Conservation (phyloP, 805 yeast genomes). For the Yarrowia osloensis region DNA sequence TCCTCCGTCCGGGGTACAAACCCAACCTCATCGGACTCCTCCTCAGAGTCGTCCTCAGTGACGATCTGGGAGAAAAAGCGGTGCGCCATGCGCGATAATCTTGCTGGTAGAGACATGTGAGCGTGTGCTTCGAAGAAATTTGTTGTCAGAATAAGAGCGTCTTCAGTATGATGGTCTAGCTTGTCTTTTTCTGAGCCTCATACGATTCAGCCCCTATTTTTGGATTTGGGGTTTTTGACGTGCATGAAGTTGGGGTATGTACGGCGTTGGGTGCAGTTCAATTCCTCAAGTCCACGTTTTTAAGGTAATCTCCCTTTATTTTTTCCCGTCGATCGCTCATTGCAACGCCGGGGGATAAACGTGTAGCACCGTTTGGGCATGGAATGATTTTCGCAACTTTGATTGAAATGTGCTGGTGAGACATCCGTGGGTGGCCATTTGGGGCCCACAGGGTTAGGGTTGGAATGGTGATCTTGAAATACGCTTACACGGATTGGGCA, state of each 20-base stretch:
- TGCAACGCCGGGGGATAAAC: not conserved
- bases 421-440: not conserved
- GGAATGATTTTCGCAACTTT: not conserved
- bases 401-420: not conserved
- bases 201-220: conserved; percentile 21
- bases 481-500: too few species aligned
- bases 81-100: conserved; percentile 25
- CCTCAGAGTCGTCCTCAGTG: conserved; percentile 2
- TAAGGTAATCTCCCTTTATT: not conserved
- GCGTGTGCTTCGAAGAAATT: too few species aligned
- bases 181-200: not conserved
- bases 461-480: too few species aligned
- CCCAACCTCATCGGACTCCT: not conserved
- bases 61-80: conserved; percentile 15
- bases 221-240: not conserved
- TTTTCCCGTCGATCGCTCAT: not conserved
- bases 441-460: not conserved
- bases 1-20: conserved; percentile 11
- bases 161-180: not conserved
- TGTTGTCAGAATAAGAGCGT: not conserved
- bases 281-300: not conserved
- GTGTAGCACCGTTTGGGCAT: not conserved
- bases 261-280: conserved; percentile 1
- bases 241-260: conserved; percentile 14
- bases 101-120: not conserved